A percentile compares a stretch with the other conserved stretches of the same genome.
Conservation (phyloP, 495 filamentous ascomycete genomes). For the Parathielavia hyrcaniae region DNA sequence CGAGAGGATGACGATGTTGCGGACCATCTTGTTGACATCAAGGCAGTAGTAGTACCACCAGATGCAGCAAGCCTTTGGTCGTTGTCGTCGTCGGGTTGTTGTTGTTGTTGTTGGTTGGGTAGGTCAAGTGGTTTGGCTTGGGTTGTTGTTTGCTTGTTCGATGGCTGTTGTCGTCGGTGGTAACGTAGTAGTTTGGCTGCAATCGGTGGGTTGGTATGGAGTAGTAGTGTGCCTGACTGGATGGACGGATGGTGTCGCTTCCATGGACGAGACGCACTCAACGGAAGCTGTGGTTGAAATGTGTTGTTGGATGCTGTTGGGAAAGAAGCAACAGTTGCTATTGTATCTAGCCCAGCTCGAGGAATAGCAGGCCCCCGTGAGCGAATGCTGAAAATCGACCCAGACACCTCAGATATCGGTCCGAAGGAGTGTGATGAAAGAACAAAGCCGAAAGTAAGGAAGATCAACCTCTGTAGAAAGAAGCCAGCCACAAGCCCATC, state of each 20-base stretch:
- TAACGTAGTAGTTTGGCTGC: too few relatives aligned
- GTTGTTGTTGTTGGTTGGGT: not conserved
- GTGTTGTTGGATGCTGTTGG: too few relatives aligned
- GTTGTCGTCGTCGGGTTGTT: not conserved
- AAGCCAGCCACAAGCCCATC: not conserved
- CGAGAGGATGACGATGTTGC: slow-evolving; percentile 90
- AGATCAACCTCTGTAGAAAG: not conserved
- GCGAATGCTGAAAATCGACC: not conserved
- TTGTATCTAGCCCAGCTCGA: not conserved
- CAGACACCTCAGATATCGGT: too few relatives aligned
- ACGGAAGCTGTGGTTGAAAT: too few relatives aligned
- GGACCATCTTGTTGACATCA: slow-evolving; percentile 37
- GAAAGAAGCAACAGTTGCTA: too few relatives aligned
- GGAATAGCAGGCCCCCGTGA: not conserved
- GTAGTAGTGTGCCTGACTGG: too few relatives aligned
- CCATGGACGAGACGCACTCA: too few relatives aligned
- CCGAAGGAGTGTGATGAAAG: not conserved
- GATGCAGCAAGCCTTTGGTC: not conserved
- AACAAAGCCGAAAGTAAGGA: not conserved
- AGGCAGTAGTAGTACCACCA: not conserved
- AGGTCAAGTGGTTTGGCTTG: not conserved
- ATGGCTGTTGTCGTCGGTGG: not conserved
- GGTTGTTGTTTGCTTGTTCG: not conserved
- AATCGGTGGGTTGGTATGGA: too few relatives aligned
- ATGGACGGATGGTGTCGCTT: too few relatives aligned